These are phyloP conservation scores for Ogataea haglerorum DNA, from an alignment of 805 yeast species.

Conservation along the genomic window DNA sequence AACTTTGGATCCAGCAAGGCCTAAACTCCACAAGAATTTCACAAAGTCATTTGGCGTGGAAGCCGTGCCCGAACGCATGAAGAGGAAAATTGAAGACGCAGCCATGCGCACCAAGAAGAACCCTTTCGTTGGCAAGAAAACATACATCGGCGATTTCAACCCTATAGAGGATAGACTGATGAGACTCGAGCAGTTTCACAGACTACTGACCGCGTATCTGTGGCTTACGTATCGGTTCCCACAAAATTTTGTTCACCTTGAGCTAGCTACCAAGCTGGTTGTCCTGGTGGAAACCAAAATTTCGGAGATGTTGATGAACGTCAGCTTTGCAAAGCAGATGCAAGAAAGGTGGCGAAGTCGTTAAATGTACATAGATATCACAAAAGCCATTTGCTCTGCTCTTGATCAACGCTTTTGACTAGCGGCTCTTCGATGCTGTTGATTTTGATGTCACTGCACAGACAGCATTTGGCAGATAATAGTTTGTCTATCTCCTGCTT, in stretches of 20 bases:
- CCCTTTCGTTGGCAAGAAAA: slow-evolving; percentile 16
- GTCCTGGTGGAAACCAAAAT: slow-evolving; percentile 63
- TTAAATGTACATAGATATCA: slow-evolving; percentile 17
- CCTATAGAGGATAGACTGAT: slow-evolving; percentile 32
- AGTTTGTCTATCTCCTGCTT: slow-evolving; percentile 54
- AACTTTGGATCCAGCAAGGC: slow-evolving; percentile 2
- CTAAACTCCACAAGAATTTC: slow-evolving; percentile 12
- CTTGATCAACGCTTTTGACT: slow-evolving; percentile 37
- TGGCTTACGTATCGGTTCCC: slow-evolving; percentile 93
- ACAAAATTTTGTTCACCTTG: slow-evolving; percentile 69
- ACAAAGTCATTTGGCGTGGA: slow-evolving; percentile 23
- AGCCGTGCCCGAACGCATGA: slow-evolving; percentile 28
- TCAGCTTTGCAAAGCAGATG: slow-evolving; percentile 19
- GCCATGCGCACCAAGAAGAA: slow-evolving; percentile 14
- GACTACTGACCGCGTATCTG: slow-evolving; percentile 60
- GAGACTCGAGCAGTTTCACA: slow-evolving; percentile 63
- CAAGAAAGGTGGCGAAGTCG: background rate
- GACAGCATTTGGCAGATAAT: slow-evolving; percentile 61
- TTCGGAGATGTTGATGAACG: slow-evolving; percentile 41
- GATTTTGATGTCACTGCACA: slow-evolving; percentile 74
- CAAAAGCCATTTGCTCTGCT: slow-evolving; percentile 48
- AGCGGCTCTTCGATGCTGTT: slow-evolving; percentile 66
- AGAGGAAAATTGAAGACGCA: slow-evolving; percentile 13
- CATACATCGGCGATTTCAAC: slow-evolving; percentile 18
- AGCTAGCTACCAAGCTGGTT: slow-evolving; percentile 68